A percentile compares a stretch with the other conserved stretches of the same genome.
Evolutionary conservation across 225 moss, liverwort and hornwort species (phyloP).

Genomic region (Sphagnum tenellum): DNA sequence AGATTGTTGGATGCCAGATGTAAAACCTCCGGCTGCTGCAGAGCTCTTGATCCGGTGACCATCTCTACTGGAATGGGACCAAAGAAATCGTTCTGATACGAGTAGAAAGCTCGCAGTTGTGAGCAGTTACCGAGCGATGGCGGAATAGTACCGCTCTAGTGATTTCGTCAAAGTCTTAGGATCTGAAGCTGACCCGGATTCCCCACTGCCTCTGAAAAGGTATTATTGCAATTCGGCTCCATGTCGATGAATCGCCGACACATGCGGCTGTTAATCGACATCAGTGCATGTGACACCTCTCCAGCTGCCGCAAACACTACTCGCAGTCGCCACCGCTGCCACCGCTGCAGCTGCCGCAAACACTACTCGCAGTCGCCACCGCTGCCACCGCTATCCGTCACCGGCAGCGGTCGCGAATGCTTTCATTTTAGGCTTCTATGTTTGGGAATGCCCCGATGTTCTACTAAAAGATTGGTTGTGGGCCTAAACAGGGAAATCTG

Average conservation of each 20-base stretch:
- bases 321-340: conserved; percentile 6
- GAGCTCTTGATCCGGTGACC: conserved; percentile 1
- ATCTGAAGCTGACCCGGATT: conserved; percentile 21
- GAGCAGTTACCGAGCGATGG: conserved; percentile 19
- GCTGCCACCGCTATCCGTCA: no score
- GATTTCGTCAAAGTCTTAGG: conserved; percentile 22
- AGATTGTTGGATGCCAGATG: conserved; percentile 41
- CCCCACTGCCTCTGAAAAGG: conserved; percentile 23
- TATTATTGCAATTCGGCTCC: conserved; percentile 18
- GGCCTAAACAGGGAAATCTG: no score
- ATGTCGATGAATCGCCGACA: conserved; percentile 14
- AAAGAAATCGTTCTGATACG: conserved; percentile 21
- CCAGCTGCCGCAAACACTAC: conserved; percentile 1
- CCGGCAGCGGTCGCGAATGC: no score
- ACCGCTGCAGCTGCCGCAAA: no score
- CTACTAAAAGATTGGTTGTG: no score
- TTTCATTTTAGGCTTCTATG: no score
- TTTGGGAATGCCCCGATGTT: no score
- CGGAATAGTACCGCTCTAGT: conserved; percentile 22
- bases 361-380: no score
- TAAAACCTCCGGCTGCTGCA: conserved; percentile 17
- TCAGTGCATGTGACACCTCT: conserved; percentile 18
- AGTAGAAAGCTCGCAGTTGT: conserved; percentile 9
- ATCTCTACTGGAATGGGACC: conserved; percentile 22
- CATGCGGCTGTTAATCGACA: conserved; percentile 1